Percentiles rank a stretch among this genome's conserved stretches.
These are phyloP conservation scores for Penicillium fuscoglaucum DNA, from an alignment of 2,329 filamentous ascomycete species.

Conservation along the genomic window DNA sequence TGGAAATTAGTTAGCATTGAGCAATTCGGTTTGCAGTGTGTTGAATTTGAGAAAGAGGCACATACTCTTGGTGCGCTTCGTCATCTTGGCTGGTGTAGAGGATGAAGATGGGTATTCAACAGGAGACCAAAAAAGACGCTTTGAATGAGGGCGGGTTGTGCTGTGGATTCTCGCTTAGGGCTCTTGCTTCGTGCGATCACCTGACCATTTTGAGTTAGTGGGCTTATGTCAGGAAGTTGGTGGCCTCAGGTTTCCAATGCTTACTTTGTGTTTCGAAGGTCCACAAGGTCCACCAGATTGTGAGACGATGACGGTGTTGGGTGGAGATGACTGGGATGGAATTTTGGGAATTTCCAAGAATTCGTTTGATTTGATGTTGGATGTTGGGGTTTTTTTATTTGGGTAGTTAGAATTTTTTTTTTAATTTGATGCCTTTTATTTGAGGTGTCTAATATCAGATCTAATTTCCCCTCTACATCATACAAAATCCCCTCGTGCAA, in stretches of 20 bases:
- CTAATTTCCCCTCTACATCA: not conserved
- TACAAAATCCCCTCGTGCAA: not conserved
- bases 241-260: slow-evolving; percentile 11
- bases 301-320: slow-evolving; percentile 3
- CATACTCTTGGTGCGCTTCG: slow-evolving; percentile 85
- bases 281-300: slow-evolving; percentile 6
- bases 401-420: not conserved
- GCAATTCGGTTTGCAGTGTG: slow-evolving; percentile 6
- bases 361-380: not conserved
- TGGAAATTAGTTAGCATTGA: slow-evolving; percentile 34
- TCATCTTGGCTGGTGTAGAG: slow-evolving; percentile 67
- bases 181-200: slow-evolving; percentile 34
- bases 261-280: slow-evolving; percentile 4
- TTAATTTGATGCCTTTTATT: not conserved
- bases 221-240: slow-evolving; percentile 5
- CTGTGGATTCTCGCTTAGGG: slow-evolving; percentile 46
- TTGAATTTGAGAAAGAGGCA: slow-evolving; percentile 14
- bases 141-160: slow-evolving; percentile 32
- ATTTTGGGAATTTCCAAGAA: not conserved
- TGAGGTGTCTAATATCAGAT: not conserved
- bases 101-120: slow-evolving; percentile 41
- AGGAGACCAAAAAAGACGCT: slow-evolving; percentile 37
- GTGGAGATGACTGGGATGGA: not conserved
- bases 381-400: not conserved
- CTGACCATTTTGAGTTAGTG: slow-evolving; percentile 21